Evolutionary conservation across 164 flowering plant genomes (phyloP).

Genomic region (Paratinospora sagittata): DNA sequence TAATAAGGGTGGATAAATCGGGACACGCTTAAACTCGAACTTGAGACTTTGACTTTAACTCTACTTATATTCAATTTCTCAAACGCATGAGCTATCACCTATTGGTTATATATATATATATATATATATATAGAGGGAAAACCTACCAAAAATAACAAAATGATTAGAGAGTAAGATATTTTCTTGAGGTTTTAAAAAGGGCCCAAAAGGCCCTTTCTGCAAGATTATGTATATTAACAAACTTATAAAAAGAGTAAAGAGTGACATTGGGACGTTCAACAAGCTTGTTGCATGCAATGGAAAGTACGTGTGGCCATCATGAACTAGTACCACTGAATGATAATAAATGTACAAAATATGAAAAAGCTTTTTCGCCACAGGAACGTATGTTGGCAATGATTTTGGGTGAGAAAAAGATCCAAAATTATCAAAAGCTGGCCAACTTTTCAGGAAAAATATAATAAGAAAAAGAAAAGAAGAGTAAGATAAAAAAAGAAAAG

Average conservation of each 20-base stretch:
- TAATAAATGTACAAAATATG: not conserved
- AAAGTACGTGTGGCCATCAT: slow-evolving; percentile 1
- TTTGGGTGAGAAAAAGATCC: not conserved
- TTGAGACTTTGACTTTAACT: too few relatives aligned
- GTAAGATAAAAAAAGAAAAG: not conserved
- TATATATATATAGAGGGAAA: too few relatives aligned
- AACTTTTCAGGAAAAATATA: slow-evolving; percentile 1
- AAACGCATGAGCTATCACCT: too few relatives aligned
- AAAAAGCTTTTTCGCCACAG: not conserved
- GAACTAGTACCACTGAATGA: not conserved
- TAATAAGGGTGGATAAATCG: too few relatives aligned
- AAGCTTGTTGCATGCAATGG: slow-evolving; percentile 1
- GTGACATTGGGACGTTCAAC: not conserved
- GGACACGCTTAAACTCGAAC: too few relatives aligned
- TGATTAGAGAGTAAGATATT: too few relatives aligned
- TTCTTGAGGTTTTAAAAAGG: too few relatives aligned
- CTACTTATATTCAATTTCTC: too few relatives aligned
- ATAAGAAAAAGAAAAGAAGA: not conserved
- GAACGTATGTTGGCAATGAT: slow-evolving; percentile 9
- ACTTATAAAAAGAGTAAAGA: too few relatives aligned
- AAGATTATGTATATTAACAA: not conserved
- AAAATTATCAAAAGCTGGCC: slow-evolving; percentile 10
- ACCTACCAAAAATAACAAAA: too few relatives aligned
- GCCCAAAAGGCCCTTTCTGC: not conserved
- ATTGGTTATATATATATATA: too few relatives aligned